Base-by-base conservation (phyloP, 148 eudicot species). In the Euryodendron excelsum region DNA sequence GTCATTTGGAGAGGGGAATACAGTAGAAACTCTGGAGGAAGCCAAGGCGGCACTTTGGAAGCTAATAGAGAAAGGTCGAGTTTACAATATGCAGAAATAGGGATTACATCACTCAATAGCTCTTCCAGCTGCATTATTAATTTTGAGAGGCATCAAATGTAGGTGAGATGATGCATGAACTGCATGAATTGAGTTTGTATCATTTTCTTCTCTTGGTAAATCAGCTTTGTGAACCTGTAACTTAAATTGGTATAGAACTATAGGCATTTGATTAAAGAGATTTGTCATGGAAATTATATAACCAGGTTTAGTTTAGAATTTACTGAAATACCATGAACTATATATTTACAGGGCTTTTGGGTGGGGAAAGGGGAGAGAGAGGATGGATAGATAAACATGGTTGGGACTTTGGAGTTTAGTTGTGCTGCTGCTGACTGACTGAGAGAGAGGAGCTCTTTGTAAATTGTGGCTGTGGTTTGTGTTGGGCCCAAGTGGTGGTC, bases 21-120 rank as follows among this genome's bases (percentile, higher is more conserved):
- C 78, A 14, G 90, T 96, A 23, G 98, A 96, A 82, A 96, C 98
- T n/a, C 87, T 93, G 5, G 99, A 96, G 80, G 92, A 93, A 79
- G 99, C 98, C 28, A 96, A 91, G 84, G 85, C 89, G 18, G 98
- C 98, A 62, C 88, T 96, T 63, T 83, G 92, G 87, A 89, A 88
- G 56, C 75, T 96, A 76, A 85, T 96, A 70, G 77, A 85, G 79
- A 87, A 81, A 78, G 92, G 98, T 21, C 82, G 87, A 52, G 77
- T 93, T 31, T 56, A 80, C 85, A 90, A 88, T 82, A 55, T 96
- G 85, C 95, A 84, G 69, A 87, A 82, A 78, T 93, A 76, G 87
- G 47, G 13, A 27, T 15, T 10, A 21, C 30, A 17, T 25, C 47
- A 21, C 63, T 36, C 34, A 52, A 10, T 52, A 52, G 17, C 20